Base-by-base conservation (phyloP, 2,329 filamentous ascomycete species). In the Paraphoma sp. region DNA sequence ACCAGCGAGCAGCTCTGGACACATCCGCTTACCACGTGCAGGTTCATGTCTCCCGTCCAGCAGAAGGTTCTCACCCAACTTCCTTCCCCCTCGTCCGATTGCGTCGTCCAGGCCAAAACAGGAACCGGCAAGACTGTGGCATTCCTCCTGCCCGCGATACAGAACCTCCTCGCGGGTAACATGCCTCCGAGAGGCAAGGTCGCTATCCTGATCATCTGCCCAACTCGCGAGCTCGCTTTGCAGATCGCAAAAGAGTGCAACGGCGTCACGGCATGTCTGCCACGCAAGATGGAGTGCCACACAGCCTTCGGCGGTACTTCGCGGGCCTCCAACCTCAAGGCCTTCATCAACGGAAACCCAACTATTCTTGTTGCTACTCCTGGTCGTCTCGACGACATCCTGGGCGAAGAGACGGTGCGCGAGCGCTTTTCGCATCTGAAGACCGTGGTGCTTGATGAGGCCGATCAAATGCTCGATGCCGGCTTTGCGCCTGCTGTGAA, bases 401-500 rank as follows among this genome's bases (percentile, higher is more conserved):
- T 83, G 4, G 78, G 72, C 29, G 74, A 77, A 48, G 70, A 80
- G 28, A 72, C 79, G 29, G 78, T 80, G 3, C 80, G 79, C 6
- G 71, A 80, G 48, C 80, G 78, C 57, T 77, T 86, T 59, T 65
- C 73, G 5, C 74, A 81, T 56, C 63, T 81, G 18, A 74, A 75
- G 45, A 78, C 80, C n/a, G 65, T 82, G n/a, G 75, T 82, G 23
- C 70, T 81, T 2, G 78, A 81, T 36, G 73, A 75, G 48, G 75
- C 73, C 17, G 80, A 82, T 50, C 74, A 79, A 48, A 81, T 81
- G 57, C 76, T 85, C 17, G 80, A 85, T 41, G 72, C 81, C 49
- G 84, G 84, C 23, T 86, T 86, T 62, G 74, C 84, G 28, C 78
- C 79, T 10, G 82, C 81, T 18, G 80, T 86, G 53, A 81, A 81